Base-by-base conservation (phyloP, 2,329 filamentous ascomycete species). In the Penicillium sp. region DNA sequence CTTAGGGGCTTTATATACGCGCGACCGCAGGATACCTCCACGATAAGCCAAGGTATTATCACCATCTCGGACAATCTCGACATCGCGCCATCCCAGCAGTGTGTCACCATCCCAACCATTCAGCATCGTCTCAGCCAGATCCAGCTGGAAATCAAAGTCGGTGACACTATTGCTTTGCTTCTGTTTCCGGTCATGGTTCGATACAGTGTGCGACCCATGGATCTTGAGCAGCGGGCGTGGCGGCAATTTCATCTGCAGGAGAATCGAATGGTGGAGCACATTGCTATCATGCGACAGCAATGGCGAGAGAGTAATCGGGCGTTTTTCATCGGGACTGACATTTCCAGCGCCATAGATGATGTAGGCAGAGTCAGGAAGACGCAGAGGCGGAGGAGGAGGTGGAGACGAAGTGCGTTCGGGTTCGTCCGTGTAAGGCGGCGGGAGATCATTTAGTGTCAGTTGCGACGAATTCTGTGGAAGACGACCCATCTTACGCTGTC, bases 121-220 rank as follows among this genome's bases (percentile, higher is more conserved):
- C 25, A 54, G 16, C 40, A 54, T 42, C n/a, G 51, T 54, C 35
- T 54, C 51, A 0, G 51, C 49, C 5, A 54, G 44, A 39, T 54
- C 51, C 15, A 54, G 37, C 6, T 28, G 33, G 37, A 54, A 54
- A 0, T 38, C 13, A 16, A 54, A 54, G 34, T 54, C 51, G 13
- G 42, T 45, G 9, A 45, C 41, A 2, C 9, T 41, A 17, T 36
- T 42, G 22, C 6, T 42, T 2, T 31, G 39, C 5, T 47, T 47
- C 3, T 50, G 37, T 11, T 54, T 48, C 3, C 32, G 33, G 22
- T 43, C 35, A 7, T 39, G 33, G 22, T 16, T 34, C 2, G 44
- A 35, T 31, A 51, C 47, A 5, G 40, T 46, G 20, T 54, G 51
- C 2, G 42, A 33, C 25, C 51, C 51, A 2, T 35, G 30, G 14